Percentiles rank a stretch among this genome's conserved stretches.
phyloP scores from a whole-genome alignment of 148 eudicot genomes.

The Tetragonia tetragonoides region DNA sequence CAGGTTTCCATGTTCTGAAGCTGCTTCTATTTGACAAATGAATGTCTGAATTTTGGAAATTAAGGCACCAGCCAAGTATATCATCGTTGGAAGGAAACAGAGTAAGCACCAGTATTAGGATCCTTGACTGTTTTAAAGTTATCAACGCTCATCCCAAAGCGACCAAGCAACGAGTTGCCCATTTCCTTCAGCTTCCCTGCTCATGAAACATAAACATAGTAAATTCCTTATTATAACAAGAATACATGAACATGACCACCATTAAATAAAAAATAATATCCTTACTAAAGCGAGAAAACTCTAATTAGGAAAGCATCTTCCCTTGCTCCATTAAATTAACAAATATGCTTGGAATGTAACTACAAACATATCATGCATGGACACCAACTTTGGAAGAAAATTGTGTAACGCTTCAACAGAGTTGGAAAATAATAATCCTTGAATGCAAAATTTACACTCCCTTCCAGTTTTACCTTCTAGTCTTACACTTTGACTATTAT shows the following conservation, averaged over 20 bases:
- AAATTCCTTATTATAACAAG: background rate
- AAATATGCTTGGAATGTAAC: no score
- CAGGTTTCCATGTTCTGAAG: background rate
- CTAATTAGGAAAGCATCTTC: no score
- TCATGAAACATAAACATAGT: slow-evolving; percentile 6
- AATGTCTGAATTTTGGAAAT: background rate
- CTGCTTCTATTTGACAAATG: background rate
- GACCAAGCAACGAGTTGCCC: slow-evolving; percentile 85
- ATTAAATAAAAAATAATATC: background rate
- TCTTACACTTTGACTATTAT: no score
- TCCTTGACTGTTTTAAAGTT: slow-evolving; percentile 92
- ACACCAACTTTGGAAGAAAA: background rate
- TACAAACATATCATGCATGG: background rate
- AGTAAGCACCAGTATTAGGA: slow-evolving; percentile 92
- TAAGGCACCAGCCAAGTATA: background rate
- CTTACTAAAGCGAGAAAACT: no score
- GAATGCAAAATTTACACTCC: no score
- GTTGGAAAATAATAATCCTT: background rate
- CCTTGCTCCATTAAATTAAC: no score
- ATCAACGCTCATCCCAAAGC: slow-evolving; percentile 95
- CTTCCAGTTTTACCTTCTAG: no score
- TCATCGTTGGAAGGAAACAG: slow-evolving; percentile 68
- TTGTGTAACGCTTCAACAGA: background rate
- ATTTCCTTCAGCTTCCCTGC: slow-evolving; percentile 87
- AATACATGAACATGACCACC: background rate